Evolutionary conservation across 208 protist genomes (phyloP), one percentile per base, ranked within the genome.

Genomic region (Leishmania major): DNA sequence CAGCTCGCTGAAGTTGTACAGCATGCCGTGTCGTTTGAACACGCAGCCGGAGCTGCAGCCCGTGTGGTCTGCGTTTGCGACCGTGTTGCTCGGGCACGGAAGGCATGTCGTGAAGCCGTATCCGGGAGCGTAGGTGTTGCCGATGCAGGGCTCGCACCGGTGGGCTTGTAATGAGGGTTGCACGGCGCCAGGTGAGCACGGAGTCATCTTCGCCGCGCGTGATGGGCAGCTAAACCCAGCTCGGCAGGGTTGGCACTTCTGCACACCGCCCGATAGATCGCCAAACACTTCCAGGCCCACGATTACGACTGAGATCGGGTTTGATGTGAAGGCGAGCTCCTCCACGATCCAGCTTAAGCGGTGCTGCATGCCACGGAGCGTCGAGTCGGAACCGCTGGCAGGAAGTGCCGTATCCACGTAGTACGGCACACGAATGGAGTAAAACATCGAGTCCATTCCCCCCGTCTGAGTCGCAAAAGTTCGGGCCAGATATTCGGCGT

Each of bases 221-320:
- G 62, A 28, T 3, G 67, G 17, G 45, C 83, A 86, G 15, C 57
- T 55, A 31, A 55, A 74, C 7, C 78, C 83, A 35, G 73, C 31
- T 8, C 57, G 83, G 78, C 83, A 86, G 19, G 59, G 53, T 28
- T 76, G 53, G 37, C 83, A 86, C 31, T 0, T 25, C 22, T 37
- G 22, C 6, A 60, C 78, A 3, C 75, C 83, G 37, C 83, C 83
- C 1, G 40, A 28, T 1, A 67, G 1, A 60, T 86, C 83, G 45
- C 83, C 83, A 40, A 31, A 69, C 67, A 86, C 77, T n/a, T 70
- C 69, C 25, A 86, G 53, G 45, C 51, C 53, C 35, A 70, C 73
- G 11, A 82, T 37, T 0, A 82, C 64, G 15, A 81, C 37, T 1
- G 51, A 51, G 22, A 45, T 43, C 10, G 81, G 15, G 19, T 40